Evolutionary conservation across 179 eudicot genomes (phyloP), one percentile per base, ranked within the genome.

Genomic region (Beta lomatogona): DNA sequence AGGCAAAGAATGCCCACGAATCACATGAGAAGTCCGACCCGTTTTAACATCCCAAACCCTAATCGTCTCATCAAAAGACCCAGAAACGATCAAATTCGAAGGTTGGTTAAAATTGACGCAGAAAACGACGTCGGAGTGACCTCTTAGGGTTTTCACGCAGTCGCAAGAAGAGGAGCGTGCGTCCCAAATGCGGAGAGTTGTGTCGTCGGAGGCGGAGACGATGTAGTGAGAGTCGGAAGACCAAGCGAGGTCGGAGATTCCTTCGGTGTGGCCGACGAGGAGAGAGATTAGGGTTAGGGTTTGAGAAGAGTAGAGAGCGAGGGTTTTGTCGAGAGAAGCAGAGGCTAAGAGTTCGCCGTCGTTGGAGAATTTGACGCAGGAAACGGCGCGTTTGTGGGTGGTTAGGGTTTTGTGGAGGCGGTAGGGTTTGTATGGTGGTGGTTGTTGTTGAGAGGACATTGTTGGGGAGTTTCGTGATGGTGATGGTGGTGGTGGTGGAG

Each of bases 181-280:
- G 83, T 91, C 96, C 99, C 98, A 95, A 57, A 95, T 96, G 54
- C 93, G 91, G 81, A 94, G 81, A 73, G 96, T 91, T 41, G 84
- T 80, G 70, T 96, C 99, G 86, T 96, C 99, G 83, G 99, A 94
- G 69, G 99, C 99, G 80, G 99, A 94, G 89, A 93, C 91, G 67
- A 96, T 77, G 90, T 96, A 96, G 80, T 86, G 92, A 57, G 91
- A 88, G 61, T 93, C 97, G 76, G 94, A 90, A 80, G 99, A 96
- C 95, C 95, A 96, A 12, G 98, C 89, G 52, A 96, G 89, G 78
- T 96, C 99, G 82, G 90, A 89, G 80, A 96, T 77, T 28, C 99
- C 99, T 6, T 83, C 94, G 66, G 96, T 71, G 89, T 96, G 99
- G 69, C 99, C 98, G 75, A 69, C 10, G 48, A 96, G 82, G 75